Conservation (phyloP, 805 yeast species). For the Maudiozyma bulderi region DNA sequence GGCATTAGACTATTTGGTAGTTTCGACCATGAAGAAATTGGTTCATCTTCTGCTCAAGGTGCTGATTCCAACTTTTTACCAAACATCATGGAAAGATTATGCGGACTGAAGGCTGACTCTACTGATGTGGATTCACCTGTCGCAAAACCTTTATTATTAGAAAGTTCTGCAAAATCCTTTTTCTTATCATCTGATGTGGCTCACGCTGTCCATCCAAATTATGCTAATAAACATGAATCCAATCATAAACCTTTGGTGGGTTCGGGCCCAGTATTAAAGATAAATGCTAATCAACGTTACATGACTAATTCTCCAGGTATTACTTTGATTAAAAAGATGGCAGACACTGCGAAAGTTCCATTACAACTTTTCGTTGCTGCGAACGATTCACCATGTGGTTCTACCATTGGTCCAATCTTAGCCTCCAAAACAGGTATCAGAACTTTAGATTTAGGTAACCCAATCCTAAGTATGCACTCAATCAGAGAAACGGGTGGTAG, state of each 20-base stretch:
- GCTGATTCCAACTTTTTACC: conserved; percentile 90
- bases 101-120: conserved; percentile 37
- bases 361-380: conserved; percentile 87
- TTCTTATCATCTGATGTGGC: conserved; percentile 92
- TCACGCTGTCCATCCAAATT: conserved; percentile 94
- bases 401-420: conserved; percentile 91
- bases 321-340: conserved; percentile 64
- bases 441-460: conserved; percentile 84
- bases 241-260: conserved; percentile 75
- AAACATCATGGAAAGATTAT: conserved; percentile 60
- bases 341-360: conserved; percentile 61
- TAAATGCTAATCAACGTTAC: conserved; percentile 92
- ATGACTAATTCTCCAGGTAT: conserved; percentile 90
- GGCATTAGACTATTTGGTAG: conserved; percentile 69
- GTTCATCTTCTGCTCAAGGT: conserved; percentile 91
- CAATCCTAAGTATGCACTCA: conserved; percentile 89
- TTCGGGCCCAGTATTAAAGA: conserved; percentile 83
- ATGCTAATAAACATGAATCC: conserved; percentile 62
- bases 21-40: conserved; percentile 95
- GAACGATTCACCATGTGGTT: conserved; percentile 90
- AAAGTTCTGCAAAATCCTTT: conserved; percentile 68
- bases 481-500: conserved; percentile 87
- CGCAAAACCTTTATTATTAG: conserved; percentile 35
- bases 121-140: conserved; percentile 22
- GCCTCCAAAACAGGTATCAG: conserved; percentile 81